Evolutionary conservation across 208 protist species (phyloP), one percentile per base, ranked within the genome.

Genomic region (Angomonas deanei): DNA sequence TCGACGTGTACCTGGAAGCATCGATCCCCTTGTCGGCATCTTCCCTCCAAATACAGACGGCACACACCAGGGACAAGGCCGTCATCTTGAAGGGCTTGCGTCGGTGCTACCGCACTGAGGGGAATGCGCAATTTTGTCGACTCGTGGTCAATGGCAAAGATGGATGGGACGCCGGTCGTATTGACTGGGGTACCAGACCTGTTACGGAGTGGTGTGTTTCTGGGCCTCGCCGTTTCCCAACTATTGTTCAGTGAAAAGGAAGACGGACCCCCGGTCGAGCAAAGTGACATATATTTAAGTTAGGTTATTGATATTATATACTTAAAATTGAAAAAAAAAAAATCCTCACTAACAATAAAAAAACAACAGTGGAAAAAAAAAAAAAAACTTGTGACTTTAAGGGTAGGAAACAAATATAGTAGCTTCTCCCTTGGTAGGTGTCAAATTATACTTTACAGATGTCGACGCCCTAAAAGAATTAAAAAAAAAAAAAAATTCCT

Each of bases 1-100:
- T 90, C 53, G 8, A 76, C 84, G 66, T 95, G 89, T n/a, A 95
- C 82, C 54, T 92, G 86, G 65, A 77, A 90, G 74, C 89, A 95
- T 11, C 73, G 72, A 8, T 70, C 54, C 0, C 78, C 81, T 50
- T 91, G 85, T 10, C 84, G 73, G 70, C 89, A 95, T 19, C 80
- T 71, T 10, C 86, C 86, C 31, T 91, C 79, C 8, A 95, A 57
- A 60, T 84, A 88, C 17, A 95, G 80, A 1, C 84, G 78, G 62
- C 89, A 95, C 48, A 95, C 55, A 10, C 84, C 84, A 0, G 85
- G 89, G 46, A 92, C 85, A 1, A 92, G 75, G 0, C 85, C 85
- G 48, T 91, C 82, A 49, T 92, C 84, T 32, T 88, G 61, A 21
- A 93, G 62, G 0, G 86, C 89, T 59, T 82, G 74, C 19, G 89